Base-by-base conservation (phyloP, 176 grass and related monocot species). In the Carex littledalei region DNA sequence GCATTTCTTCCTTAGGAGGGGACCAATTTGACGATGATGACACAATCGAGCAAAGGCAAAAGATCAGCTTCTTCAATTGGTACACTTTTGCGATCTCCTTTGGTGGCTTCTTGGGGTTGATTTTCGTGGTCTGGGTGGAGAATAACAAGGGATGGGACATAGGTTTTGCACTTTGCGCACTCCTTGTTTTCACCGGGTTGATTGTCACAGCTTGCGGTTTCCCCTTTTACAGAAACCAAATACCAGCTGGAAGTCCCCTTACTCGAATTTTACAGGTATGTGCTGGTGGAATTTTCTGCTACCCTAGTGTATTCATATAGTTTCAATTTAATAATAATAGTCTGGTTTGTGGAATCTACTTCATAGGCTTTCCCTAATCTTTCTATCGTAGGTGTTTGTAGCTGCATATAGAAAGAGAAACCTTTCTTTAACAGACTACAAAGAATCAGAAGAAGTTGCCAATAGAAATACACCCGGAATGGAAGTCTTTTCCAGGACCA, bases 51-150 rank as follows among this genome's bases (percentile, higher is more conserved):
- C 61, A 68, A 41, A 82, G 45, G 52, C 52, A 29, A 34, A 88
- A 88, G 80, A 80, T 45, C n/a, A 92, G 87, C 71, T 94, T 84
- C 86, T 94, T 94, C 86, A 94, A 92, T 81, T 90, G 89, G 87
- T 94, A 31, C 72, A 49, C 84, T 11, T 94, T 92, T 69, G 80
- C 72, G 14, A 84, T 94, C 56, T 92, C 88, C 5, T 50, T 86
- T 0, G 92, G 88, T 0, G 76, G 86, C 0, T 59, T 90, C 66
- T 29, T 89, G 34, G 90, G 83, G 29, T 85, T 94, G 45, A 76
- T 91, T 24, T 49, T 89, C 9, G 10, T 94, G 3, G 93, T 92
- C 10, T 94, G 90, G 90, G 85, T 92, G 49, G 81, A 94, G 86
- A 71, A 92, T 20, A 89, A 86, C 84, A 39, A 84, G 78, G 90